Base-by-base conservation (phyloP, 2,329 filamentous ascomycete genomes). In the Knufia fluminis region DNA sequence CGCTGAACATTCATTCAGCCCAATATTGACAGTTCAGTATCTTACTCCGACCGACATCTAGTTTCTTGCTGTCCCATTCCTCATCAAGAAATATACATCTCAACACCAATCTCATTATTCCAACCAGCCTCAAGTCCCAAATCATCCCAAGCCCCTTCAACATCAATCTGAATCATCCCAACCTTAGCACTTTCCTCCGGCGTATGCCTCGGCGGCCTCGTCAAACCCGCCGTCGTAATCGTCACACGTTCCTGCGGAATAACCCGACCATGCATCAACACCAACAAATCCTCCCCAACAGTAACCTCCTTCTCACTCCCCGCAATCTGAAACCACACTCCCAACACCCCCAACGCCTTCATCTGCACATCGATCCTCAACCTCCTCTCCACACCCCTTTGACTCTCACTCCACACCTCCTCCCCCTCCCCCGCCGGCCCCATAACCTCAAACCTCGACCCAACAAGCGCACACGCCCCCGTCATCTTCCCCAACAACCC, bases 401-500 rank as follows among this genome's bases (percentile, higher is more conserved):
- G 45, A n/a, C 17, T 40, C n/a, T 48, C 33, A 17, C 20, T 17
- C 35, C 19, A 23, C 17, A 24, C 17, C 19, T 51, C 24, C 10
- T 53, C 40, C 7, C 47, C 71, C 0, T 38, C 12, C 14, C 20
- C 26, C 17, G 26, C 16, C 49, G 50, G 17, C 41, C 74, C 70
- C 31, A 76, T 67, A 57, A 82, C 63, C 28, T 75, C 75, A 39
- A 82, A 75, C 23, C 77, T 73, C n/a, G 72, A 82, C 32, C 72
- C 74, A 1, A 83, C 70, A 6, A 95, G 75, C 0, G 88, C 89
- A 1, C 87, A 89, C 1, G 83, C 80, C 0, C 89, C 91, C 0
- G 88, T 88, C 86, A 97, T 94, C 66, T 96, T 95, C 1, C 78
- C 85, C 2, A 94, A 56, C 1, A 97, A 71, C 0, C 91, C 91